Percentiles rank a stretch among this genome's conserved stretches.
Conservation (phyloP, 2,329 filamentous ascomycete genomes). For the Fusarium annulatum region DNA sequence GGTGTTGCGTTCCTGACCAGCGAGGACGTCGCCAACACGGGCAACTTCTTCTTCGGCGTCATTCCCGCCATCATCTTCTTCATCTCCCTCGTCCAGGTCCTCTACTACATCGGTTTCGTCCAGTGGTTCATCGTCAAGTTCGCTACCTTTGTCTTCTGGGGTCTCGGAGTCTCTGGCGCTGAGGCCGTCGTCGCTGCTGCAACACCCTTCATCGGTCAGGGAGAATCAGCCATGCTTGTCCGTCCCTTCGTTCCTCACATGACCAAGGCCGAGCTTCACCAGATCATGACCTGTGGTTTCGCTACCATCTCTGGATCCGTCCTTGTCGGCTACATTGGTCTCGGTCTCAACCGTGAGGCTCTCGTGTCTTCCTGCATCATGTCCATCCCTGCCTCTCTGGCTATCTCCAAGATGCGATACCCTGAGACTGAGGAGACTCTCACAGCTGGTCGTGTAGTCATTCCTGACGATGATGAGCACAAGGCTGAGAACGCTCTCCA, state of each 20-base stretch:
- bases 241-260: conserved; percentile 86
- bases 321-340: conserved; percentile 83
- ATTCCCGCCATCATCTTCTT: conserved; percentile 97
- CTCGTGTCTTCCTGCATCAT: conserved; percentile 94
- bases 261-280: conserved; percentile 88
- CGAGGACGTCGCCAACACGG: conserved; percentile 56
- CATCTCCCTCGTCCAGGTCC: conserved; percentile 87
- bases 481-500: conserved; percentile 84
- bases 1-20: conserved; percentile 76
- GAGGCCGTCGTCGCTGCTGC: conserved; percentile 95
- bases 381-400: conserved; percentile 92
- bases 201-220: conserved; percentile 93
- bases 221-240: conserved; percentile 93
- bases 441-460: conserved; percentile 82
- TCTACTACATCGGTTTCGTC: conserved; percentile 82
- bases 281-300: conserved; percentile 92
- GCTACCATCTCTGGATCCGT: conserved; percentile 92
- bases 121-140: conserved; percentile 94
- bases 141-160: conserved; percentile 92
- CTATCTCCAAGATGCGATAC: conserved; percentile 88
- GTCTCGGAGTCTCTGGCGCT: conserved; percentile 85
- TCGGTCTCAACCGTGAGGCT: conserved; percentile 86
- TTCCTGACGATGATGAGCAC: conserved; percentile 82
- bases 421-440: conserved; percentile 89
- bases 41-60: conserved; percentile 81